Percentiles rank a stretch among this genome's conserved stretches.
These are phyloP conservation scores for Phytopythium chamaehyphon DNA, from an alignment of 352 stramenopile species.

Conservation along the genomic window DNA sequence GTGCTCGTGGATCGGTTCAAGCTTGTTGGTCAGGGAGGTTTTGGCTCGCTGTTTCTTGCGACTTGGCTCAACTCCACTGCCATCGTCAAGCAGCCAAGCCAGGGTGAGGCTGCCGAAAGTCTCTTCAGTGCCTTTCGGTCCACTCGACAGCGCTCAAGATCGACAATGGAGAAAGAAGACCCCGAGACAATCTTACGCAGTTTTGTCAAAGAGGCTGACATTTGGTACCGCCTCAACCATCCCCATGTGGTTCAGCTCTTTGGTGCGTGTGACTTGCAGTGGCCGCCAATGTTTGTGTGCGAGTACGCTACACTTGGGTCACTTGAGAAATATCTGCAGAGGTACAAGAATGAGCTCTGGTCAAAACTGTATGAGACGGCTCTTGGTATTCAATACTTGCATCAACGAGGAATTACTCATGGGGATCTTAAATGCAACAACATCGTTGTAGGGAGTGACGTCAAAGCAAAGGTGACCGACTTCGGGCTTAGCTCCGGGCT, in stretches of 20 bases:
- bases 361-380: constrained; percentile 30
- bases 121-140: not conserved
- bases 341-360: constrained; percentile 17
- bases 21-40: not conserved
- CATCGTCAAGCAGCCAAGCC: not conserved
- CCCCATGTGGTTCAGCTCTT: constrained; percentile 32
- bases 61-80: constrained; percentile 1
- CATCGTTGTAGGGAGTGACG: not conserved
- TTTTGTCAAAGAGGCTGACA: constrained; percentile 28
- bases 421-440: constrained; percentile 1
- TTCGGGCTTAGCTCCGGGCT: not conserved
- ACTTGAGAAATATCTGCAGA: constrained; percentile 31
- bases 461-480: not conserved
- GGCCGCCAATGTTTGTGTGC: constrained; percentile 27
- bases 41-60: not conserved
- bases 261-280: constrained; percentile 33
- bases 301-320: constrained; percentile 35
- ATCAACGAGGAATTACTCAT: constrained; percentile 14
- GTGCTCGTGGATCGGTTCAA: not conserved
- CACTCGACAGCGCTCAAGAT: not conserved
- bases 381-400: constrained; percentile 57
- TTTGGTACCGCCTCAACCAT: constrained; percentile 31
- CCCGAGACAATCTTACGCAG: not conserved
- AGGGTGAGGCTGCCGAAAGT: not conserved
- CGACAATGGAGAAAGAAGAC: not conserved